Base-by-base conservation (phyloP, 768 basidiomycete species). In the Macrocybe gigantea region DNA sequence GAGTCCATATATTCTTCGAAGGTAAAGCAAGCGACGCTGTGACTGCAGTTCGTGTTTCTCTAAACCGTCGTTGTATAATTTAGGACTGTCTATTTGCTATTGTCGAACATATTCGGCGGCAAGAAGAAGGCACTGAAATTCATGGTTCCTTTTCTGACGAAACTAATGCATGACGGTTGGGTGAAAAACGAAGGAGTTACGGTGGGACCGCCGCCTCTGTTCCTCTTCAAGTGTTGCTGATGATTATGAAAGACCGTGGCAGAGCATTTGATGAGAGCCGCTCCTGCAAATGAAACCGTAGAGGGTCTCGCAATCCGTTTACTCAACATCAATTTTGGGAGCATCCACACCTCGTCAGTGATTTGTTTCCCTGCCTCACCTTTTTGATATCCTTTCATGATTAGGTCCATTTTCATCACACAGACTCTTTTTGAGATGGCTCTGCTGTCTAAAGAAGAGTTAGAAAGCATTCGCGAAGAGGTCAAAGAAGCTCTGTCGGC, bases 301-400 rank as follows among this genome's bases (percentile, higher is more conserved):
- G 50, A 64, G 44, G 63, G 64, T 1, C 52, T 71, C 29, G 68
- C 66, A 37, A 61, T 64, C 55, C 60, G 67, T 33, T 45, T 68
- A n/a, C 46, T 69, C 54, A 66, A 68, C 49, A 54, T 71, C n/a
- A 68, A 70, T 49, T 69, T 69, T 57, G 67, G 63, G 15, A 70
- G 65, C 54, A 66, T 69, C 41, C 65, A 68, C 50, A 70, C 67
- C 31, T 65, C 68, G 68, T 68, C 49, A 42, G 64, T 53, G 30
- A 13, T 13, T 36, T 38, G 13, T 38, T 46, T 33, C 10, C 34
- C 9, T 29, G 12, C 2, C 42, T 33, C 3, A 3, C 14, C 11
- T 36, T 12, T 33, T 15, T 8, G 38, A 29, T 34, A 33, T 13
- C 46, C 46, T 49, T 41, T 42, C 34, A n/a, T 36, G 37, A 37